Percentiles rank a stretch among this genome's conserved stretches.
phyloP scores from a whole-genome alignment of 257 asterid species.

The Nicotiana obtusifolia region DNA sequence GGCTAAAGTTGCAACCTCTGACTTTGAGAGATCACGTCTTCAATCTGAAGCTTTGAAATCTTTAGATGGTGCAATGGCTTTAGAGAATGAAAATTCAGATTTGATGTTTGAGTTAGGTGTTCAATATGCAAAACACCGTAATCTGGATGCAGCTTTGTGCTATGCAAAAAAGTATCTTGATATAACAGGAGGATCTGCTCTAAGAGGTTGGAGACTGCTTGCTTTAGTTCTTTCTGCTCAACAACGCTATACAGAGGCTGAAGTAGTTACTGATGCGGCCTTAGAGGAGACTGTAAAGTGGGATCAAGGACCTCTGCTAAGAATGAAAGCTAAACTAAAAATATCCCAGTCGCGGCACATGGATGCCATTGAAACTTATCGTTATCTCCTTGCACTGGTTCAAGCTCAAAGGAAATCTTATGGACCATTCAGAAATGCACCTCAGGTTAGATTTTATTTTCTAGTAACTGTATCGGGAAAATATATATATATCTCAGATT shows the following conservation, averaged over 20 bases:
- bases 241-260: conserved; percentile 79
- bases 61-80: conserved; percentile 59
- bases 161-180: conserved; percentile 79
- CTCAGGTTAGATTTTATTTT: conserved; percentile 48
- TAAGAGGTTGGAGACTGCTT: conserved; percentile 89
- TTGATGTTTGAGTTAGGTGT: conserved; percentile 75
- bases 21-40: conserved; percentile 85
- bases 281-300: conserved; percentile 90
- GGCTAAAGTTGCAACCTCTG: conserved; percentile 77
- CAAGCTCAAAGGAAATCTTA: conserved; percentile 81
- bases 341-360: conserved; percentile 61
- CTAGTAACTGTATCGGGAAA: not conserved
- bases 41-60: conserved; percentile 90
- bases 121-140: conserved; percentile 83
- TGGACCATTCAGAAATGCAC: conserved; percentile 50
- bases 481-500: not conserved
- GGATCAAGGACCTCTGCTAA: conserved; percentile 93
- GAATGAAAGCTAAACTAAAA: conserved; percentile 87
- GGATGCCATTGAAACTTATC: conserved; percentile 83
- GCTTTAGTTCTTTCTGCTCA: conserved; percentile 88
- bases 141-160: conserved; percentile 73
- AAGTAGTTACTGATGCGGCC: conserved; percentile 87
- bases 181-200: conserved; percentile 83
- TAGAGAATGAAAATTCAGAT: conserved; percentile 76
- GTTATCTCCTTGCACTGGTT: conserved; percentile 85